Evolutionary conservation across 129 eudicot genomes (phyloP), one percentile per base, ranked within the genome.

Genomic region (Lactuca saligna): DNA sequence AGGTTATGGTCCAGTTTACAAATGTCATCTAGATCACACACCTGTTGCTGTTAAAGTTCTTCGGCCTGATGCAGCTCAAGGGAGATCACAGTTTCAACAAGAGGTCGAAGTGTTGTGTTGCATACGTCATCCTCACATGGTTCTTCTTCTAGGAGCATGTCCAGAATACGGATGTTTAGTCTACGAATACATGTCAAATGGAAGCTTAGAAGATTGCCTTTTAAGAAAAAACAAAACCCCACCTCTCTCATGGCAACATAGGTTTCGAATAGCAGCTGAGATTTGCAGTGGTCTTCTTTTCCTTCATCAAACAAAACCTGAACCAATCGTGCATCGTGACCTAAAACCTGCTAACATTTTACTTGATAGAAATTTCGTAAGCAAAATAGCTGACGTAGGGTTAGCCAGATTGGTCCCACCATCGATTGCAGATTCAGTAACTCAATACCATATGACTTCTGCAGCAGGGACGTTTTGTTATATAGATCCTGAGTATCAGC

Each of bases 101-200:
- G 96, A 88, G 83, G 91, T 88, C 42, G 96, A 88, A 76, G 85
- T 88, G 8, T 55, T 88, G 25, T 80, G 96, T 49, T 85, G 91
- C 80, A 85, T 88, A 69, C 76, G 96, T 15, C 96, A 88, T 71
- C 96, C 96, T n/a, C 80, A 88, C 75, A 88, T 88, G 96, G 96
- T 88, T 77, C 83, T 88, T 9, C 91, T 88, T 16, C 77, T 88
- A 8, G 96, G 96, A 31, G 96, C 96, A 11, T 88, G 96, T 49
- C 96, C 96, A 10, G 96, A 88, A 72, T 82, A 85, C 51, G 96
- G 96, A 15, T 88, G 96, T 74, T 69, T 85, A 78, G 91, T 88
- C 0, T 88, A 88, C 46, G 96, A 88, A 41, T 85, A 80, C 57
- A 82, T 88, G 95, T 82, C 82, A 58, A 88, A 82, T 14, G 95